A percentile compares a stretch with the other conserved stretches of the same genome.
These are phyloP conservation scores for Xylaria sp. DNA, from an alignment of 2,329 filamentous ascomycete genomes.

Conservation along the genomic window DNA sequence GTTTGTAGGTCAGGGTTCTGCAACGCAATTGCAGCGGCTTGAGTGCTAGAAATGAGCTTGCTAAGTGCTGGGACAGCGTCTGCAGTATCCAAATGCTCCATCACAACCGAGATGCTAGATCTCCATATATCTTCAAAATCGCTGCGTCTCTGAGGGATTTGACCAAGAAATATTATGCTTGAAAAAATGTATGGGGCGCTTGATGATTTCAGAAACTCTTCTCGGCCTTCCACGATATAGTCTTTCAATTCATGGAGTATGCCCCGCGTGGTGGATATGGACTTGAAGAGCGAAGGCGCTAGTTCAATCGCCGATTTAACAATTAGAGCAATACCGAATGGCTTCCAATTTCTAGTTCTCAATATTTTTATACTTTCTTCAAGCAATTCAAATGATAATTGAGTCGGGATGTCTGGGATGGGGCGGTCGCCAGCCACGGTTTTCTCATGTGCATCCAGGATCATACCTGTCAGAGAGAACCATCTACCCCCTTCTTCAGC, in stretches of 20 bases:
- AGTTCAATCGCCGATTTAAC: slow-evolving; percentile 56
- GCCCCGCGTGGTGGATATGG: slow-evolving; percentile 43
- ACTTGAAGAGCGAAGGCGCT: slow-evolving; percentile 57
- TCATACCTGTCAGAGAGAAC: slow-evolving; percentile 66
- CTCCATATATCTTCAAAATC: slow-evolving; percentile 59
- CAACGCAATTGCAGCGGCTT: slow-evolving; percentile 55
- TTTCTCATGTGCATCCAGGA: slow-evolving; percentile 54
- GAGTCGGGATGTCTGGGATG: slow-evolving; percentile 47
- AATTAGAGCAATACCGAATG: slow-evolving; percentile 64
- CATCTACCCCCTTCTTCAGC: slow-evolving; percentile 75
- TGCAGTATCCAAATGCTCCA: slow-evolving; percentile 50
- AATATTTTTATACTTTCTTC: slow-evolving; percentile 56
- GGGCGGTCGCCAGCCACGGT: slow-evolving; percentile 39
- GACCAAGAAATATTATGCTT: slow-evolving; percentile 68
- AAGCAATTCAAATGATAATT: slow-evolving; percentile 52
- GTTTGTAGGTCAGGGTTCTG: slow-evolving; percentile 58
- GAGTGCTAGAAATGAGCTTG: slow-evolving; percentile 60
- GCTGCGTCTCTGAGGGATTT: slow-evolving; percentile 53
- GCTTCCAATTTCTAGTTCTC: slow-evolving; percentile 65
- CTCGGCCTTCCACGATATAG: slow-evolving; percentile 67
- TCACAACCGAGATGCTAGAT: slow-evolving; percentile 56
- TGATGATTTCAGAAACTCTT: slow-evolving; percentile 72
- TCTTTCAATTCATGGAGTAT: slow-evolving; percentile 58
- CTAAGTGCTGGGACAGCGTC: slow-evolving; percentile 53
- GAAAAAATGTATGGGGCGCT: slow-evolving; percentile 75